Evolutionary conservation across 2,329 filamentous ascomycete genomes (phyloP).

Genomic region (Achaetomium macrosporum): DNA sequence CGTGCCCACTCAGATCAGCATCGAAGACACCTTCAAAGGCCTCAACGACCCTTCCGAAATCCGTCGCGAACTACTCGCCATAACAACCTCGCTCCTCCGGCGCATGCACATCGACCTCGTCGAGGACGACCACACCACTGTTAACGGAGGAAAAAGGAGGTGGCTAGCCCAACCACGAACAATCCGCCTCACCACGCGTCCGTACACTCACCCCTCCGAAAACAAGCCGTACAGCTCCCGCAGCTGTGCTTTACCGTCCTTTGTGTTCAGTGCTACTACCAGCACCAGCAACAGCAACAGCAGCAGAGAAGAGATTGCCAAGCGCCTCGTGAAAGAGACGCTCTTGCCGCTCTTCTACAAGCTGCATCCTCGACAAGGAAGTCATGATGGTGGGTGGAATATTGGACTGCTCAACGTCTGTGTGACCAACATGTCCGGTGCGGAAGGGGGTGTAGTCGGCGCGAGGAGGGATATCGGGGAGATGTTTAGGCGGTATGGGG

Average conservation of each 20-base stretch:
- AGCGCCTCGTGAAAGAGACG: constrained; percentile 62
- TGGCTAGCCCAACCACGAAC: constrained; percentile 83
- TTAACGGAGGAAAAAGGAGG: constrained; percentile 3
- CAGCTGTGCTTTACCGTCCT: constrained; percentile 66
- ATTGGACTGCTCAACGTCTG: constrained; percentile 81
- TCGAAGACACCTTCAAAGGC: constrained; percentile 82
- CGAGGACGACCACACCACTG: constrained; percentile 36
- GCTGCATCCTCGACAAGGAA: constrained; percentile 51
- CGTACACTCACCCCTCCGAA: constrained; percentile 31
- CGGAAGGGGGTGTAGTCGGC: constrained; percentile 39
- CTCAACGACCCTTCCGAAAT: constrained; percentile 61
- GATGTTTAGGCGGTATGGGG: constrained; percentile 74
- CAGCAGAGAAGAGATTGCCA: constrained; percentile 49
- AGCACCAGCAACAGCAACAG: constrained; percentile 35
- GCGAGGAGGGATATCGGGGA: constrained; percentile 63
- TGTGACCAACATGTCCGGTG: constrained; percentile 72
- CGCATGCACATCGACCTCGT: constrained; percentile 75
- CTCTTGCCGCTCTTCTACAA: constrained; percentile 68
- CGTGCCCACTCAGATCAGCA: constrained; percentile 82
- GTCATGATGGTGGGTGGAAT: constrained; percentile 56
- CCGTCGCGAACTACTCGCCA: constrained; percentile 58
- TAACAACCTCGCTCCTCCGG: constrained; percentile 65
- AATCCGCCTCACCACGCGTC: constrained; percentile 72
- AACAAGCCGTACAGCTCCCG: constrained; percentile 59
- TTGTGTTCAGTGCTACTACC: constrained; percentile 49